Evolutionary conservation across 176 grass and related monocot genomes (phyloP).

Genomic region (Musa schizocarpa): DNA sequence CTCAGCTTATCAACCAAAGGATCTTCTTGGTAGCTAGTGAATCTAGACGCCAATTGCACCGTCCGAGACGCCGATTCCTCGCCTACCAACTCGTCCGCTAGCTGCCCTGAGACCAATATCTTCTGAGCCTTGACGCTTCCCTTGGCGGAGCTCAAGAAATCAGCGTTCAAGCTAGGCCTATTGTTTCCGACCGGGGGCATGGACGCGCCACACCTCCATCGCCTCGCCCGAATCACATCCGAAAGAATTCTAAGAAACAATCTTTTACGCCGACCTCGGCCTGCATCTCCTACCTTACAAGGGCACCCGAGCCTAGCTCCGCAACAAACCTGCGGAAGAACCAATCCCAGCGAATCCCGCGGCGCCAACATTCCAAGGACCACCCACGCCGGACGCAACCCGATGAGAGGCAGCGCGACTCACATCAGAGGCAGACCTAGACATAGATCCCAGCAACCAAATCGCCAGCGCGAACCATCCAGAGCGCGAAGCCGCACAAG

Average conservation of each 20-base stretch:
- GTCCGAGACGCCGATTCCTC: conserved; percentile 11
- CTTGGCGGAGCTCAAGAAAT: conserved; percentile 6
- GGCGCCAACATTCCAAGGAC: conserved; percentile 1
- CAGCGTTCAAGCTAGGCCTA: conserved; percentile 13
- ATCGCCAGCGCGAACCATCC: background rate
- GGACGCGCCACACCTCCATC: background rate
- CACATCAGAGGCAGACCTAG: background rate
- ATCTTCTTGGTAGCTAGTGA: conserved; percentile 53
- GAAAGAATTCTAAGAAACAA: background rate
- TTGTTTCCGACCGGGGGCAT: background rate
- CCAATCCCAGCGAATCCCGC: background rate
- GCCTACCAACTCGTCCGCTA: conserved; percentile 16
- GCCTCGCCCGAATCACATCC: too few relatives aligned
- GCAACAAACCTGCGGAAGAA: conserved; percentile 5
- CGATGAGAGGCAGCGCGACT: conserved; percentile 3
- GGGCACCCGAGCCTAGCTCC: background rate
- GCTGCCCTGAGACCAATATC: conserved; percentile 24
- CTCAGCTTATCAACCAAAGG: conserved; percentile 84
- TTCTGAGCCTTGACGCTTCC: conserved; percentile 26
- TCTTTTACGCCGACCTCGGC: background rate
- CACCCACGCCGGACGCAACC: background rate
- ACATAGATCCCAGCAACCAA: background rate
- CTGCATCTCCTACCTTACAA: background rate
- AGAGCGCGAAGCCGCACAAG: background rate
- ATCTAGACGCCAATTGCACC: conserved; percentile 26